Percentiles rank a stretch among this genome's conserved stretches.
Conservation (phyloP, 2,329 filamentous ascomycete genomes). For the Cytospora leucostoma region DNA sequence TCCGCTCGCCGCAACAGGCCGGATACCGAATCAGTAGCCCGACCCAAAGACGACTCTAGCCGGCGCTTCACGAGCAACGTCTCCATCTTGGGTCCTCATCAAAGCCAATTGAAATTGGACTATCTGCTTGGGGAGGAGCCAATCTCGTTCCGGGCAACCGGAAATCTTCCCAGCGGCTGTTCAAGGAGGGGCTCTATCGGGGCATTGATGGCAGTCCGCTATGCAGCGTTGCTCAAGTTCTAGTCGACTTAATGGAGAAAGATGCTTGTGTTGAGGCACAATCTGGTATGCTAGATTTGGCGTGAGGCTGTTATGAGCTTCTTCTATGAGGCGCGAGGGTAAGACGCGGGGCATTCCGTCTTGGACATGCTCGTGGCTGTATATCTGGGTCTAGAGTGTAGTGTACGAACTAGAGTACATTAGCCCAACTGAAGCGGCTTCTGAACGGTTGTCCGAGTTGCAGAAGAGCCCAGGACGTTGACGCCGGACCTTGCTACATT, state of each 20-base stretch:
- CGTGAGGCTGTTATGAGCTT: slow-evolving; percentile 14
- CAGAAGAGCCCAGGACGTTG: background rate
- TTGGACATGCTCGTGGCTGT: background rate
- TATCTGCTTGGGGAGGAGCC: background rate
- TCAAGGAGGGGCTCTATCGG: background rate
- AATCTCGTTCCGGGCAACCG: background rate
- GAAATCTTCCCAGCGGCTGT: background rate
- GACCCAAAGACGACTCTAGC: background rate
- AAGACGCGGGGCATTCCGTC: background rate
- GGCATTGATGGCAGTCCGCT: background rate
- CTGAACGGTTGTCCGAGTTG: background rate
- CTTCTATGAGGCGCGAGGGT: slow-evolving; percentile 22
- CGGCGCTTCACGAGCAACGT: background rate
- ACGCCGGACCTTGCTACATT: background rate
- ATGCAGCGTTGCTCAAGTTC: background rate
- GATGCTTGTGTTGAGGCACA: background rate
- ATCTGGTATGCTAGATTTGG: slow-evolving; percentile 6
- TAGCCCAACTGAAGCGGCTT: background rate
- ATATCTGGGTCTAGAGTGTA: slow-evolving; percentile 21
- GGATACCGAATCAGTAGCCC: background rate
- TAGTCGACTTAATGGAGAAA: background rate
- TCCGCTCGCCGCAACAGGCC: slow-evolving; percentile 6
- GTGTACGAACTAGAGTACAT: slow-evolving; percentile 19
- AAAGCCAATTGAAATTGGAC: background rate
- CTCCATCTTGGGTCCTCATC: background rate